phyloP scores from a whole-genome alignment of 352 stramenopile genomes.

The Phytophthora capsici region DNA sequence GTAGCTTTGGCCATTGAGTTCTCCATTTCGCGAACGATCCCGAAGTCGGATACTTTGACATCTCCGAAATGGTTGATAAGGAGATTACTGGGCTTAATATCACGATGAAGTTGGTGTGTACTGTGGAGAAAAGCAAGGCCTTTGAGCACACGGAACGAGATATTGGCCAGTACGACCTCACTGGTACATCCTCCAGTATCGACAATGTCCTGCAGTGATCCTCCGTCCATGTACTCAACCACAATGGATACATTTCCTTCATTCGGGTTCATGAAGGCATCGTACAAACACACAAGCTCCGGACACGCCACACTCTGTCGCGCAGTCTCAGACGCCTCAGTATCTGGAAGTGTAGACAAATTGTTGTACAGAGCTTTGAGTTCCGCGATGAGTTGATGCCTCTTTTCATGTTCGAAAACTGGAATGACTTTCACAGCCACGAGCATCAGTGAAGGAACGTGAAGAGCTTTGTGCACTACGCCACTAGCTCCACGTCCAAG shows the following conservation, averaged over 20 bases:
- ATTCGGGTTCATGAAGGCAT: slow-evolving; percentile 94
- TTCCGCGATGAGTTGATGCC: slow-evolving; percentile 87
- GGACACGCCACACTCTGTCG: slow-evolving; percentile 67
- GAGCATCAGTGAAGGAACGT: slow-evolving; percentile 88
- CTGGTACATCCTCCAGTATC: slow-evolving; percentile 87
- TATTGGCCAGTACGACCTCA: slow-evolving; percentile 90
- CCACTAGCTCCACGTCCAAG: slow-evolving; percentile 86
- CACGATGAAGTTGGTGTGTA: slow-evolving; percentile 91
- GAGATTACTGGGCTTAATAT: slow-evolving; percentile 96
- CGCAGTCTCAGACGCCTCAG: slow-evolving; percentile 34
- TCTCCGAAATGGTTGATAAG: slow-evolving; percentile 93
- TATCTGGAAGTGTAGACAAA: slow-evolving; percentile 71
- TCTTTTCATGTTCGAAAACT: slow-evolving; percentile 90
- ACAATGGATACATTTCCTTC: slow-evolving; percentile 93
- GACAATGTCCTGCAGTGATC: slow-evolving; percentile 93
- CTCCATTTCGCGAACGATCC: slow-evolving; percentile 86
- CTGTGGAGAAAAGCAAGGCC: slow-evolving; percentile 91
- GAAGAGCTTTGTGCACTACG: slow-evolving; percentile 89
- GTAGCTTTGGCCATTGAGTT: slow-evolving; percentile 88
- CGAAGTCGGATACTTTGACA: slow-evolving; percentile 91
- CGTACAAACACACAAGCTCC: slow-evolving; percentile 92
- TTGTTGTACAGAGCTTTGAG: slow-evolving; percentile 90
- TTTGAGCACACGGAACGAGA: slow-evolving; percentile 87
- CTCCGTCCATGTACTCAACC: slow-evolving; percentile 97
- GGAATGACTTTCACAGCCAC: slow-evolving; percentile 93